Percentiles rank a stretch among this genome's conserved stretches.
Evolutionary conservation across 495 filamentous ascomycete species (phyloP).

Genomic region (Penicillium psychrofluorescens): DNA sequence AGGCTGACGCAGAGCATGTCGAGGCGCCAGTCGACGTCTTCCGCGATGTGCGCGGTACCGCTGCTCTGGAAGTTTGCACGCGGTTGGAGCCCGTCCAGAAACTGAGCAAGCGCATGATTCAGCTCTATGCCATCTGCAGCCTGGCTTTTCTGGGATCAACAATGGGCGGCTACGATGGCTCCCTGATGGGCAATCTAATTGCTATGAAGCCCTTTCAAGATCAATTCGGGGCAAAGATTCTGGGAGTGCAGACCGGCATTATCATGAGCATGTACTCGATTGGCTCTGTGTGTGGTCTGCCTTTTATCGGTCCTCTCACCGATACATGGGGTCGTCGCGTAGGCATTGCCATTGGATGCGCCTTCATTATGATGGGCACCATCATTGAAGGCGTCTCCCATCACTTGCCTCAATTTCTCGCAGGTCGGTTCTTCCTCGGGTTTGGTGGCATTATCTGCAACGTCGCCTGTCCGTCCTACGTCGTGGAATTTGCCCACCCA

Average conservation of each 20-base stretch:
- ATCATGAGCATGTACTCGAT: constrained; percentile 54
- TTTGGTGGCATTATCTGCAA: constrained; percentile 61
- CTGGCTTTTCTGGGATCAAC: no score
- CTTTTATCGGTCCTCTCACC: constrained; percentile 42
- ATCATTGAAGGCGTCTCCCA: constrained; percentile 41
- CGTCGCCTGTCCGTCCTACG: constrained; percentile 62
- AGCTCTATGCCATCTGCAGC: no score
- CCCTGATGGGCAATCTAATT: constrained; percentile 9
- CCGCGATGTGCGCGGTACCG: no score
- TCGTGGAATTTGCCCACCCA: constrained; percentile 67
- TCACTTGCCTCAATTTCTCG: constrained; percentile 50
- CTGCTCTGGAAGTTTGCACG: no score
- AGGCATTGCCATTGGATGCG: constrained; percentile 55
- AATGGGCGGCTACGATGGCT: constrained; percentile 3
- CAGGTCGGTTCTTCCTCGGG: constrained; percentile 66
- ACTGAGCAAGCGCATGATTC: no score
- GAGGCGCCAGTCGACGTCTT: no score
- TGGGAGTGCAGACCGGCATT: constrained; percentile 36
- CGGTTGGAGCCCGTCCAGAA: no score
- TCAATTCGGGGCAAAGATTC: constrained; percentile 1
- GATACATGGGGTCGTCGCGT: constrained; percentile 51
- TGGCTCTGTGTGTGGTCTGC: constrained; percentile 44
- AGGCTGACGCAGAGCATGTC: no score
- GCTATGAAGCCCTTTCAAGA: constrained; percentile 4
- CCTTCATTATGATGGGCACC: constrained; percentile 53